Conservation (phyloP, 208 protist genomes). For the Acanthamoeba triangularis region DNA sequence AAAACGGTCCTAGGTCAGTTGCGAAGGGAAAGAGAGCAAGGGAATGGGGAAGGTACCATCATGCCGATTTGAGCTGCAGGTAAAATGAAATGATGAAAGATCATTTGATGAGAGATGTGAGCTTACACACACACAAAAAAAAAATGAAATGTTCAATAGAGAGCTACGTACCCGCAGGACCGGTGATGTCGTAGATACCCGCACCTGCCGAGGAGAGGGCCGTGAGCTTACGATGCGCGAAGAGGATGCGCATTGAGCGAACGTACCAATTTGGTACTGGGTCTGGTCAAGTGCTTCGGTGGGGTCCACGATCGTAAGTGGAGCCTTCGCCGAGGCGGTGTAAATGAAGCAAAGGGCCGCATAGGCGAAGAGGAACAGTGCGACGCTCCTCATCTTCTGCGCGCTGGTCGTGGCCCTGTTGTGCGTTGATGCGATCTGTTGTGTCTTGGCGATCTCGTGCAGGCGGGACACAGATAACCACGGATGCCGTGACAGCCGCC, state of each 20-base stretch:
- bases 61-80: conserved; percentile 54
- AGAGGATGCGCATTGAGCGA: not conserved
- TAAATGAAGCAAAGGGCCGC: not conserved
- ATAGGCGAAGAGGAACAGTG: not conserved
- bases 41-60: conserved; percentile 11
- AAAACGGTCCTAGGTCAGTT: not conserved
- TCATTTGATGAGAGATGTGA: not conserved
- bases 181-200: conserved; percentile 88
- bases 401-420: no score
- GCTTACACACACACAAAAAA: not conserved
- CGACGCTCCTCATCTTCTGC: not conserved
- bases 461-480: no score
- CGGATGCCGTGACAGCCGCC: no score
- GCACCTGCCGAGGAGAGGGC: conserved; percentile 38
- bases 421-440: no score
- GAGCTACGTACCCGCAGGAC: conserved; percentile 79
- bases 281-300: not conserved
- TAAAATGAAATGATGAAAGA: not conserved
- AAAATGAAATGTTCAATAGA: not conserved
- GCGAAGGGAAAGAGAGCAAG: not conserved
- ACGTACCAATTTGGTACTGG: conserved; percentile 39
- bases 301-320: not conserved
- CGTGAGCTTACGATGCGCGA: not conserved
- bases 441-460: no score
- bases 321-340: not conserved